Evolutionary conservation across 164 flowering plant species (phyloP).

Genomic region (Platanus orientalis): DNA sequence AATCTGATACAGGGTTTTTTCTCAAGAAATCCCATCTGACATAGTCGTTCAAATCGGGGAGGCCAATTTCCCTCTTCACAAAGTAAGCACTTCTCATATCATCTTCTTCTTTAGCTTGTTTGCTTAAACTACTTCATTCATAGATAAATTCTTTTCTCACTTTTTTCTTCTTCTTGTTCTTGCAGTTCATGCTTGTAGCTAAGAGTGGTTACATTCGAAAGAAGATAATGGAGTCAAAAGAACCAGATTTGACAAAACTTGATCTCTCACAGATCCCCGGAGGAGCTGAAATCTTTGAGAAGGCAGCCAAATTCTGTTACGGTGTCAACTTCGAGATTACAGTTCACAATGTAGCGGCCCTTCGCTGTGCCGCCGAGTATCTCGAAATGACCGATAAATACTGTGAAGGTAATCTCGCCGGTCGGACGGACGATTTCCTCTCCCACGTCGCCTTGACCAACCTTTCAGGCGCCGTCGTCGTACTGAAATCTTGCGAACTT

Average conservation of each 20-base stretch:
- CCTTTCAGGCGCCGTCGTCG: constrained; percentile 18
- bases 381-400: constrained; percentile 80
- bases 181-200: constrained; percentile 86
- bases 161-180: too few species aligned
- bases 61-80: constrained; percentile 78
- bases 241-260: constrained; percentile 48
- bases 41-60: constrained; percentile 63
- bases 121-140: too few species aligned
- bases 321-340: constrained; percentile 89
- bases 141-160: too few species aligned
- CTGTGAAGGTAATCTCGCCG: constrained; percentile 57
- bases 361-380: constrained; percentile 86
- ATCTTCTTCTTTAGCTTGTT: too few species aligned
- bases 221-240: constrained; percentile 54
- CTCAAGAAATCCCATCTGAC: constrained; percentile 89
- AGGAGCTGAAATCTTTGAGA: constrained; percentile 84
- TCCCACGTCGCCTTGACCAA: not conserved
- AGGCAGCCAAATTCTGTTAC: constrained; percentile 91
- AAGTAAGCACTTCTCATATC: constrained; percentile 53
- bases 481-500: constrained; percentile 63
- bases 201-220: constrained; percentile 84
- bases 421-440: constrained; percentile 23
- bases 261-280: constrained; percentile 73
- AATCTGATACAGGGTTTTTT: constrained; percentile 66
- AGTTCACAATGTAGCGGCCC: constrained; percentile 76